phyloP scores from a whole-genome alignment of 495 filamentous ascomycete genomes.

The Pyronema domesticum region DNA sequence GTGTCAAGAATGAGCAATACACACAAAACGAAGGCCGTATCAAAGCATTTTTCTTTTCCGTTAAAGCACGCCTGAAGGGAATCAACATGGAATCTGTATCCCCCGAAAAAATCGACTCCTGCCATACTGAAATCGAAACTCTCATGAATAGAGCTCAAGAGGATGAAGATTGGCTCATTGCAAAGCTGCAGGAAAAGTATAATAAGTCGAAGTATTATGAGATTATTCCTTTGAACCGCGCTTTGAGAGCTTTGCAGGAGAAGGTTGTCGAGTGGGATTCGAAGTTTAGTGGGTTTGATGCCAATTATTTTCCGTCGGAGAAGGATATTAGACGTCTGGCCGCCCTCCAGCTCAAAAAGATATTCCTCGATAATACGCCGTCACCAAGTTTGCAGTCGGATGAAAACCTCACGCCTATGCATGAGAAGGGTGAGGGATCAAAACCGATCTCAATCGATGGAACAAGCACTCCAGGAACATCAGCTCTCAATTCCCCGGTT shows the following conservation, averaged over 20 bases:
- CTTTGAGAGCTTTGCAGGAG: conserved; percentile 74
- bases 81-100: conserved; percentile 81
- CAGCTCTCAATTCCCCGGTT: conserved; percentile 7
- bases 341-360: conserved; percentile 78
- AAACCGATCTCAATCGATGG: conserved; percentile 24
- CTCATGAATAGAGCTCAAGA: conserved; percentile 59
- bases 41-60: conserved; percentile 68
- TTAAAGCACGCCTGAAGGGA: conserved; percentile 60
- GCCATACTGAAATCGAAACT: conserved; percentile 59
- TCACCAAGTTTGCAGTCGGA: conserved; percentile 48
- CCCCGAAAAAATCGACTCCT: conserved; percentile 66
- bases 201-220: conserved; percentile 90
- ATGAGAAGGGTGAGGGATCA: conserved; percentile 31
- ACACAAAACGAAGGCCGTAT: conserved; percentile 59
- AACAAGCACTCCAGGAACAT: conserved; percentile 16
- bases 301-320: conserved; percentile 86
- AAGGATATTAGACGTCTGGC: conserved; percentile 91
- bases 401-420: conserved; percentile 33
- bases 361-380: conserved; percentile 81
- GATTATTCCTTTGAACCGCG: conserved; percentile 77
- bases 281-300: conserved; percentile 74
- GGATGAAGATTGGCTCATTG: conserved; percentile 52
- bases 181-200: conserved; percentile 73
- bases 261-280: conserved; percentile 88
- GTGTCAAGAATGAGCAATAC: conserved; percentile 81